phyloP scores from a whole-genome alignment of 345 rosid genomes.

The Geranium brycei region DNA sequence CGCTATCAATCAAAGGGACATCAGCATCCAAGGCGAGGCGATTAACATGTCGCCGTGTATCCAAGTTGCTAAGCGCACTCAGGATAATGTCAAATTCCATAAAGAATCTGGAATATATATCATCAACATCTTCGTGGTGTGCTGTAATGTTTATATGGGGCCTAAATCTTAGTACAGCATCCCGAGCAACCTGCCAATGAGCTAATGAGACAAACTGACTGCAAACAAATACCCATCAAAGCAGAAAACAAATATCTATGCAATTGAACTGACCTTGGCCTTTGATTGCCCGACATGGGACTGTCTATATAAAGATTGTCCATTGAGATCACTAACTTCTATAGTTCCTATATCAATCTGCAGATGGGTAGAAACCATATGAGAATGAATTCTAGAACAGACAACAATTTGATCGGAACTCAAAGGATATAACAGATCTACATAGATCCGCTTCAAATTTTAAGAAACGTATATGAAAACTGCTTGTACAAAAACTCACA shows the following conservation, averaged over 20 bases:
- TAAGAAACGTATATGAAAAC: no score
- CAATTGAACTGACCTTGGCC: slow-evolving; percentile 51
- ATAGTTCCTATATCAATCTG: slow-evolving; percentile 99
- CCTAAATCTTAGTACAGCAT: slow-evolving; percentile 86
- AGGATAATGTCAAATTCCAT: slow-evolving; percentile 84
- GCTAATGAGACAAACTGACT: not conserved
- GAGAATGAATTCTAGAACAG: not conserved
- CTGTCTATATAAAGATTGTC: slow-evolving; percentile 83
- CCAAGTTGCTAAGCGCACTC: slow-evolving; percentile 93
- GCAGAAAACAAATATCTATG: not conserved
- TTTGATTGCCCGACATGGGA: slow-evolving; percentile 96
- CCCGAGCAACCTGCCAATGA: slow-evolving; percentile 76
- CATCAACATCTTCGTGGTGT: slow-evolving; percentile 86
- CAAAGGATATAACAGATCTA: no score
- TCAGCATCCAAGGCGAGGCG: slow-evolving; percentile 93
- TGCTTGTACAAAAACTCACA: no score
- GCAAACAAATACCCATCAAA: not conserved
- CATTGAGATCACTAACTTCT: slow-evolving; percentile 95
- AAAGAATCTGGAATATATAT: slow-evolving; percentile 72
- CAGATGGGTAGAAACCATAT: slow-evolving; percentile 9
- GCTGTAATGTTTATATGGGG: slow-evolving; percentile 69
- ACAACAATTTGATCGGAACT: no score
- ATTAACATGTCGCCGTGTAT: slow-evolving; percentile 92
- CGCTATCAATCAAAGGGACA: slow-evolving; percentile 95
- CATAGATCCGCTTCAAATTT: no score